Percentiles rank a stretch among this genome's conserved stretches.
Evolutionary conservation across 2,329 filamentous ascomycete genomes (phyloP).

Genomic region (Alternaria sp.): DNA sequence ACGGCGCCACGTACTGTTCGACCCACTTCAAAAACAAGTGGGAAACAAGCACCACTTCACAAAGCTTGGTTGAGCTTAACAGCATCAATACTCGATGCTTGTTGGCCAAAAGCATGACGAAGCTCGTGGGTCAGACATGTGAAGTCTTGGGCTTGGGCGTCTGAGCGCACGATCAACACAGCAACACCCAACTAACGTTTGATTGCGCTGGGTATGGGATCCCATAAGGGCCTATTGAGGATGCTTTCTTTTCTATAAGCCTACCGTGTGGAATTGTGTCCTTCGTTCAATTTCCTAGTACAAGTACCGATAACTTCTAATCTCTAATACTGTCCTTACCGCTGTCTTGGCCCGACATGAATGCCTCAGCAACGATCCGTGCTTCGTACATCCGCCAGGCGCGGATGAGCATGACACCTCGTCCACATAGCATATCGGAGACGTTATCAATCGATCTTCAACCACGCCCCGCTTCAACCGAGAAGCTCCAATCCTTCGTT

Average conservation of each 20-base stretch:
- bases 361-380: conserved; percentile 38
- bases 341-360: conserved; percentile 23
- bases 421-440: conserved; percentile 1
- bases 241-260: neutral
- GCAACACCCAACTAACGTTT: neutral
- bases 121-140: conserved; percentile 23
- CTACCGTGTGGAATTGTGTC: neutral
- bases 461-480: conserved; percentile 20
- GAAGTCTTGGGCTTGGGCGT: conserved; percentile 12
- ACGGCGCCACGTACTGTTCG: neutral
- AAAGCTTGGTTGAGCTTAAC: conserved; percentile 24
- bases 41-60: conserved; percentile 10
- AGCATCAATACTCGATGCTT: neutral
- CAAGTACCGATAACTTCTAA: conserved; percentile 12
- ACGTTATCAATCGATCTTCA: conserved; percentile 7
- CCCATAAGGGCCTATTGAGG: neutral
- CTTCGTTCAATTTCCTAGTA: neutral
- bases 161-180: conserved; percentile 1
- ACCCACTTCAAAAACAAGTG: neutral
- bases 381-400: conserved; percentile 34
- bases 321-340: neutral
- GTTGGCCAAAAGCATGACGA: conserved; percentile 6
- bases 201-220: neutral
- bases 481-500: conserved; percentile 28
- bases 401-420: conserved; percentile 23